A percentile compares a stretch with the other conserved stretches of the same genome.
Conservation (phyloP, 2,329 filamentous ascomycete species). For the Colletotrichum sp. region DNA sequence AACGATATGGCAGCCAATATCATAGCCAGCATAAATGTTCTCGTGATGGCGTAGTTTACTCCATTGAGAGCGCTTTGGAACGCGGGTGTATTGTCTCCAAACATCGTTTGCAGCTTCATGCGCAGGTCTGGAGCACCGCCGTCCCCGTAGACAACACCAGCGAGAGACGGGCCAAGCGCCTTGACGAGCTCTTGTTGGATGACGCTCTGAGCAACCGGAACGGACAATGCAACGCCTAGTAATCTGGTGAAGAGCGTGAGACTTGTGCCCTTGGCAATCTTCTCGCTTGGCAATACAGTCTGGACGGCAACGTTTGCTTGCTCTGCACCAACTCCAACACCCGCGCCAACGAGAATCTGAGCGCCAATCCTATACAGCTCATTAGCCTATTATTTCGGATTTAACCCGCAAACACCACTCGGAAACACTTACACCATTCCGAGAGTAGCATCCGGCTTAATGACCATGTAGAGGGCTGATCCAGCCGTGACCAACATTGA, state of each 20-base stretch:
- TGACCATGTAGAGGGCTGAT: not conserved
- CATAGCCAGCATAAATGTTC: not conserved
- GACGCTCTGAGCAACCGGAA: not conserved
- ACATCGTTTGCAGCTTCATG: not conserved
- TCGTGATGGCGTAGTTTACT: not conserved
- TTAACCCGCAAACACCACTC: not conserved
- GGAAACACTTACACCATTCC: not conserved
- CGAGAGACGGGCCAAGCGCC: not conserved
- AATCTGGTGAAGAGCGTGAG: not conserved
- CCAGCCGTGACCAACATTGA: not conserved
- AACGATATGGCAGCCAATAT: conserved; percentile 52
- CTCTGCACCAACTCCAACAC: conserved; percentile 47
- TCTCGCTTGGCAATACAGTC: conserved; percentile 43
- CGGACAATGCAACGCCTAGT: not conserved
- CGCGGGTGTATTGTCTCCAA: not conserved
- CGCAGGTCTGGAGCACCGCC: not conserved
- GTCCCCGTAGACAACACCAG: not conserved
- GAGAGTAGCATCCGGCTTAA: not conserved
- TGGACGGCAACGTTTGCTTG: conserved; percentile 51
- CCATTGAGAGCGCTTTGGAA: not conserved
- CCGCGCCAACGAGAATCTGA: conserved; percentile 45
- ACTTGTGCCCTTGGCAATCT: conserved; percentile 39
- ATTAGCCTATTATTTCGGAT: not conserved
- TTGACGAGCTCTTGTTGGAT: not conserved
- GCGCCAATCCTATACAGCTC: conserved; percentile 40